Conservation (phyloP, 2,329 filamentous ascomycete species). For the Colletotrichum higginsianum region DNA sequence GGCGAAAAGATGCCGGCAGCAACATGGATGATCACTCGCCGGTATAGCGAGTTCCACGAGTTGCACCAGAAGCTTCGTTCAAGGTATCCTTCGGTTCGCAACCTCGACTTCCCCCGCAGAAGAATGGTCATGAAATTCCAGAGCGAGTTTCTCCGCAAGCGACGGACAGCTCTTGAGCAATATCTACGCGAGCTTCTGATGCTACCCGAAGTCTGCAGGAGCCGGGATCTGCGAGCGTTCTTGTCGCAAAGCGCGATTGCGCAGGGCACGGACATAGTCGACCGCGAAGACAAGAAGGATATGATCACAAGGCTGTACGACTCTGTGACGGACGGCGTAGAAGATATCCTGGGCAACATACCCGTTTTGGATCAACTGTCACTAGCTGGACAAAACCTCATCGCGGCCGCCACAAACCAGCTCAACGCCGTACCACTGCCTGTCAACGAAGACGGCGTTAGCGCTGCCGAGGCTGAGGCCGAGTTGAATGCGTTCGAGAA, state of each 20-base stretch:
- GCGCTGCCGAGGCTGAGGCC: constrained; percentile 86
- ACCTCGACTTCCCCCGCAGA: constrained; percentile 91
- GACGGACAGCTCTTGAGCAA: constrained; percentile 84
- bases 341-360: constrained; percentile 96
- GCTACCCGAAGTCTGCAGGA: constrained; percentile 93
- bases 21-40: constrained; percentile 90
- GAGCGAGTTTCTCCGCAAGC: constrained; percentile 93
- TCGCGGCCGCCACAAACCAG: constrained; percentile 80
- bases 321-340: constrained; percentile 97
- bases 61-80: constrained; percentile 90
- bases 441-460: constrained; percentile 64
- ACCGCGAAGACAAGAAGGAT: constrained; percentile 80
- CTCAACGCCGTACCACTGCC: constrained; percentile 70
- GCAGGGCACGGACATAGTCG: constrained; percentile 70
- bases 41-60: constrained; percentile 98
- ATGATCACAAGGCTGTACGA: constrained; percentile 97
- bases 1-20: constrained; percentile 98
- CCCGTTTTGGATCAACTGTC: constrained; percentile 96
- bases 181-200: constrained; percentile 88
- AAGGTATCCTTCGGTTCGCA: constrained; percentile 88
- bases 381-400: constrained; percentile 90
- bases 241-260: constrained; percentile 89
- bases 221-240: constrained; percentile 91
- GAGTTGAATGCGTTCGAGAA: constrained; percentile 95
- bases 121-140: constrained; percentile 97